Percentiles rank a stretch among this genome's conserved stretches.
Evolutionary conservation across 2,329 filamentous ascomycete genomes (phyloP).

Genomic region (Claviceps arundinis): DNA sequence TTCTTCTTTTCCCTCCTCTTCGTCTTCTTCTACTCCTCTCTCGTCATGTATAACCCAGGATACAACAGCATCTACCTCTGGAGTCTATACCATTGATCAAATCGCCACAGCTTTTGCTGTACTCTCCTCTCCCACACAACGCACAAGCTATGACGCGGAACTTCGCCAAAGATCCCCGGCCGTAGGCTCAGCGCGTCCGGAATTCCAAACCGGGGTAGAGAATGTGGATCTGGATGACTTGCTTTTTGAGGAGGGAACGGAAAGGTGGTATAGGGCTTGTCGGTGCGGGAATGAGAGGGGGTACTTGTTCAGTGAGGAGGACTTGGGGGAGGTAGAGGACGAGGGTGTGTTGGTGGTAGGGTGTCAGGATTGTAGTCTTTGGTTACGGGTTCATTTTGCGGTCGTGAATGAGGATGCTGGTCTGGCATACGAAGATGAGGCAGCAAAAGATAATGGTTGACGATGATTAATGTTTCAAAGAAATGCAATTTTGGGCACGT

Average conservation of each 20-base stretch:
- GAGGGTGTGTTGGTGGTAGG: conserved; percentile 50
- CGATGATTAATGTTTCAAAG: not conserved
- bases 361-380: conserved; percentile 53
- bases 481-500: too few relatives aligned
- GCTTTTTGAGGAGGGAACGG: conserved; percentile 32
- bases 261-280: conserved; percentile 43
- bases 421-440: conserved; percentile 8
- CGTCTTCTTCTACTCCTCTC: conserved; percentile 3
- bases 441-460: conserved; percentile 12
- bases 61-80: not conserved
- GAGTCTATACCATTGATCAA: conserved; percentile 44
- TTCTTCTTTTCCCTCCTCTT: conserved; percentile 1
- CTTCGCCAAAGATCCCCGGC: conserved; percentile 21
- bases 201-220: conserved; percentile 47
- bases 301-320: conserved; percentile 43
- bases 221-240: conserved; percentile 54
- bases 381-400: conserved; percentile 51
- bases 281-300: conserved; percentile 51
- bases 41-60: not conserved
- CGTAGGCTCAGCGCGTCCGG: conserved; percentile 4
- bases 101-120: conserved; percentile 46
- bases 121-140: conserved; percentile 36
- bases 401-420: conserved; percentile 27
- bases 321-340: conserved; percentile 45
- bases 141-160: conserved; percentile 40